Evolutionary conservation across 805 yeast species (phyloP).

Genomic region (Nakazawaea siamensis): DNA sequence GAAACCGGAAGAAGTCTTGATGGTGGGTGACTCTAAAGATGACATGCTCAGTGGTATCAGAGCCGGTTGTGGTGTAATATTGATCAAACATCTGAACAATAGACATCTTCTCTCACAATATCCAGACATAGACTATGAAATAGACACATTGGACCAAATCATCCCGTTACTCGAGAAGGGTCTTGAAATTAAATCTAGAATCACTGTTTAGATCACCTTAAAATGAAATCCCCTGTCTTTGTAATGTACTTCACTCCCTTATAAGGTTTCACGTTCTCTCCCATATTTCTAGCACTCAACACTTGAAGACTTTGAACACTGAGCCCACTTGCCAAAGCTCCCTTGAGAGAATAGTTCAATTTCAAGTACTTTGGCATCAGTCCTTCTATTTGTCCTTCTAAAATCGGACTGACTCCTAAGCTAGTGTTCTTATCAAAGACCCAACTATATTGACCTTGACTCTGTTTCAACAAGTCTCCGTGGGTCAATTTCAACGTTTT

Average conservation of each 20-base stretch:
- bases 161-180: conserved; percentile 28
- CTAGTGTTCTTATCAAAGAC: conserved; percentile 47
- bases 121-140: conserved; percentile 27
- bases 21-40: conserved; percentile 72
- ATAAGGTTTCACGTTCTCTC: conserved; percentile 63
- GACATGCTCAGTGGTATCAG: conserved; percentile 55
- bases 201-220: conserved; percentile 19
- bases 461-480: conserved; percentile 61
- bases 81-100: conserved; percentile 46
- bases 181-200: conserved; percentile 14
- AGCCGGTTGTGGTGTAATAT: conserved; percentile 56
- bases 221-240: conserved; percentile 47
- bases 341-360: conserved; percentile 51
- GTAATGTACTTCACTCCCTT: conserved; percentile 87
- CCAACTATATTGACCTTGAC: conserved; percentile 58
- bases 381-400: conserved; percentile 47
- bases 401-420: conserved; percentile 58
- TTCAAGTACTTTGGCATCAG: conserved; percentile 36
- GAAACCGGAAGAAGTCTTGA: conserved; percentile 37
- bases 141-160: conserved; percentile 28
- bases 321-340: conserved; percentile 69
- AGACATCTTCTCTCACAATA: conserved; percentile 28
- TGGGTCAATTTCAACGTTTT: conserved; percentile 59
- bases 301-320: conserved; percentile 60
- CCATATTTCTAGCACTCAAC: conserved; percentile 45